phyloP scores from a whole-genome alignment of 2,329 filamentous ascomycete species.

The Penicillium sp. region DNA sequence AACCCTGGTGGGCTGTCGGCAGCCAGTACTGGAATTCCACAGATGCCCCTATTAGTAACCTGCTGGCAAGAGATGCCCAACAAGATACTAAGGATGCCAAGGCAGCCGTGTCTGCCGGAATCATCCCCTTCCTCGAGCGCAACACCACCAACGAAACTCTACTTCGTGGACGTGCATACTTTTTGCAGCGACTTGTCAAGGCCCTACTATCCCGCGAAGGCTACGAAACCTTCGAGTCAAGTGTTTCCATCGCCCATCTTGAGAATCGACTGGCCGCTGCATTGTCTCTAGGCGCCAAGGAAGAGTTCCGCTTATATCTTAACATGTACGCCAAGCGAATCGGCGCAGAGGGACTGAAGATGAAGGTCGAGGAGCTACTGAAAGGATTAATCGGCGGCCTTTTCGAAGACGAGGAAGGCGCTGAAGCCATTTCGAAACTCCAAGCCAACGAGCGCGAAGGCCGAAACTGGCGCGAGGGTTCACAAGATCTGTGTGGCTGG shows the following conservation, averaged over 20 bases:
- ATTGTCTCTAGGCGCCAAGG: conserved; percentile 72
- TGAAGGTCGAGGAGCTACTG: conserved; percentile 89
- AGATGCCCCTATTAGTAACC: conserved; percentile 76
- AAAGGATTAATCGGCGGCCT: conserved; percentile 72
- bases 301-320: conserved; percentile 92
- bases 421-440: conserved; percentile 25
- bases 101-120: conserved; percentile 71
- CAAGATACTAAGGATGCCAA: conserved; percentile 47
- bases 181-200: conserved; percentile 87
- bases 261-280: conserved; percentile 92
- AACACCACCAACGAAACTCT: conserved; percentile 92
- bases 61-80: conserved; percentile 66
- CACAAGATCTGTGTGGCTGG: conserved; percentile 82
- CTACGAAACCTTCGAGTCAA: conserved; percentile 85
- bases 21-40: conserved; percentile 99
- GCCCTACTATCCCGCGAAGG: conserved; percentile 80
- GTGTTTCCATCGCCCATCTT: conserved; percentile 86
- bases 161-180: conserved; percentile 85
- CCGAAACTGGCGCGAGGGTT: conserved; percentile 45
- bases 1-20: conserved; percentile 96
- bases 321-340: conserved; percentile 97
- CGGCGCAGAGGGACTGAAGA: conserved; percentile 77
- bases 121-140: conserved; percentile 87
- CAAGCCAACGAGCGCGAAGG: conserved; percentile 38
- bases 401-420: conserved; percentile 54